These are phyloP conservation scores for Haematococcus sp. DNA, from an alignment of 139 green algal genomes.

Conservation along the genomic window DNA sequence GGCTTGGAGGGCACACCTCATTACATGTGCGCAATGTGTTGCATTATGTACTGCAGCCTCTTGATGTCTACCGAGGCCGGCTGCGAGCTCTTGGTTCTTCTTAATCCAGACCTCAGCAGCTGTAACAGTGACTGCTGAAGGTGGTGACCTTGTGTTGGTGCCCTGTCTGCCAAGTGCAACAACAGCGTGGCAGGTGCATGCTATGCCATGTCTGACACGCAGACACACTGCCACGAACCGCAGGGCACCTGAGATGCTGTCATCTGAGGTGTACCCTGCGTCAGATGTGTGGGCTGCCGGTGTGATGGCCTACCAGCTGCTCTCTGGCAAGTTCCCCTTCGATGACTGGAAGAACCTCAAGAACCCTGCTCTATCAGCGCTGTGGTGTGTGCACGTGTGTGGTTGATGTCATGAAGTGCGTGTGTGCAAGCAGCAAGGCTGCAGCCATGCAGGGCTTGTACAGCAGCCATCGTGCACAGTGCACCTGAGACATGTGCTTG, in stretches of 20 bases:
- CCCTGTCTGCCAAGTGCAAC: too few relatives aligned
- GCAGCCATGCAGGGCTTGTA: too few relatives aligned
- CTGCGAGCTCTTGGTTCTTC: too few relatives aligned
- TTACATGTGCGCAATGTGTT: conserved; percentile 26
- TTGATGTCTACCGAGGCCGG: too few relatives aligned
- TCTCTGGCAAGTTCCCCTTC: conserved; percentile 81
- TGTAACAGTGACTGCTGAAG: too few relatives aligned
- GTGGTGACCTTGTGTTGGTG: too few relatives aligned
- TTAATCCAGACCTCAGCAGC: too few relatives aligned
- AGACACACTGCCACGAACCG: conserved; percentile 20
- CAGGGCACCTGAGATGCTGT: conserved; percentile 81
- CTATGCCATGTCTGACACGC: too few relatives aligned
- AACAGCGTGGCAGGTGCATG: too few relatives aligned
- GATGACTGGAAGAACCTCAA: conserved; percentile 72
- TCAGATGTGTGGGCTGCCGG: conserved; percentile 86
- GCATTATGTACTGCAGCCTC: background rate
- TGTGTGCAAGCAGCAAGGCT: too few relatives aligned
- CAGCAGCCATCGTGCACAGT: too few relatives aligned
- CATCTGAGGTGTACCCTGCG: conserved; percentile 61
- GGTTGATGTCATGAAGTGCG: background rate
- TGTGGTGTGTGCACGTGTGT: conserved; percentile 45
- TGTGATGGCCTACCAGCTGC: conserved; percentile 88
- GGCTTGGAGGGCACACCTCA: conserved; percentile 90
- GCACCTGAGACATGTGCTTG: too few relatives aligned
- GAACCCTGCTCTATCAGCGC: conserved; percentile 68